Conservation (phyloP, 371 early-diverging fungal genomes). For the Rhizopus microsporus region DNA sequence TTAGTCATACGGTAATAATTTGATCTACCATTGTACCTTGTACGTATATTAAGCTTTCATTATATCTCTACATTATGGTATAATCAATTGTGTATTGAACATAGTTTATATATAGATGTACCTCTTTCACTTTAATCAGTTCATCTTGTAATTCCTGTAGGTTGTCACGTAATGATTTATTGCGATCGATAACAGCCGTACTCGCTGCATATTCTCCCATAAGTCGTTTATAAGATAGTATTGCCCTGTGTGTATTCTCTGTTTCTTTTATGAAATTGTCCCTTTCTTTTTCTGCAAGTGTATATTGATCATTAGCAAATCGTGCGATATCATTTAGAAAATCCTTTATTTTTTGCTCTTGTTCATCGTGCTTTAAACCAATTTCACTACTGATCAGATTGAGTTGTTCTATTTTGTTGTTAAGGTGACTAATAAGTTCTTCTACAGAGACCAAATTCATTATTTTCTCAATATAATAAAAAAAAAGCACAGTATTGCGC, state of each 20-base stretch:
- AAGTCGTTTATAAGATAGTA: conserved; percentile 15
- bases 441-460: conserved; percentile 1
- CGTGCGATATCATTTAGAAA: conserved; percentile 6
- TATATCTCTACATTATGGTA: conserved; percentile 15
- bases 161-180: conserved; percentile 10
- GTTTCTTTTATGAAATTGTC: conserved; percentile 11
- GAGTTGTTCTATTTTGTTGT: conserved; percentile 8
- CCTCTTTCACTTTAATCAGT: conserved; percentile 17
- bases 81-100: neutral
- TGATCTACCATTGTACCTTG: conserved; percentile 15
- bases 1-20: neutral
- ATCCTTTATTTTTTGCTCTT: neutral
- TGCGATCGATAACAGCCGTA: conserved; percentile 7
- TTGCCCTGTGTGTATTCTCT: conserved; percentile 7
- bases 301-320: conserved; percentile 8
- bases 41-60: conserved; percentile 13
- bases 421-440: conserved; percentile 5
- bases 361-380: conserved; percentile 9
- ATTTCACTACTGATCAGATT: conserved; percentile 15
- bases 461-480: conserved; percentile 1
- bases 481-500: neutral
- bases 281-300: conserved; percentile 7
- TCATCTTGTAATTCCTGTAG: conserved; percentile 16
- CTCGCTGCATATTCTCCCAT: conserved; percentile 27
- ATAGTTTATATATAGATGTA: neutral